Base-by-base conservation (phyloP, 2,329 filamentous ascomycete species). In the Sporothrix brunneoviolacea region DNA sequence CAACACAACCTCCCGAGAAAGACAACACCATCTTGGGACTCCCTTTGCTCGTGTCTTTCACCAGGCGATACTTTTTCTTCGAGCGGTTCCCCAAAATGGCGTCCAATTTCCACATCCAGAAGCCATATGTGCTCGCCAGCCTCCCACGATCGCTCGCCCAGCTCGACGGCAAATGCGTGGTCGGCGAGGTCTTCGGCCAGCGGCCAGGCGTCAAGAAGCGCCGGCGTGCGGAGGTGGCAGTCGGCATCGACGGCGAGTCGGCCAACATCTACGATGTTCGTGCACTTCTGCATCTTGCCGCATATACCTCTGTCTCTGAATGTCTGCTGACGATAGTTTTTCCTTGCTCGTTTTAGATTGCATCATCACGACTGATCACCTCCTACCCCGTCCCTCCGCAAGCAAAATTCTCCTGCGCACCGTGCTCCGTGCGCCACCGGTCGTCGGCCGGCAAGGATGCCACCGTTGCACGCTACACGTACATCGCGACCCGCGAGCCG, bases 371-470 rank as follows among this genome's bases (percentile, higher is more conserved):
- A 54, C 68, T 84, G 54, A 74, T 84, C 58, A 84, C 81, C 7
- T 84, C 82, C 2, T 84, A 84, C 62, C 80, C 82, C 19, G 76
- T 85, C 54, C 78, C 82, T 22, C 82, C 82, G 2, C 79, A 83
- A 63, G 76, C 82, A 48, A 73, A 72, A 46, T 82, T 85, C 62
- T 79, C 79, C 48, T 84, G 81, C 64, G 65, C 80, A 8, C 76
- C 80, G 18, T 75, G 72, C 62, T 84, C 82, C 15, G 63, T 83
- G 37, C 72, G 79, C 57, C 69, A 73, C 55, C 73, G 78, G 58
- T 69, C 69, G 40, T 64, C 72, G 10, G 70, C 70, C 19, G 69
- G 66, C 49, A 72, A 66, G 55, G 72, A 74, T 7, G 51, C 54
- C 30, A 19, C 33, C 5, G 67, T 78, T 28, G 70, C 73, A 36